Percentiles rank a stretch among this genome's conserved stretches.
phyloP scores from a whole-genome alignment of 2,329 filamentous ascomycete genomes.

The Microdochium bolleyi region DNA sequence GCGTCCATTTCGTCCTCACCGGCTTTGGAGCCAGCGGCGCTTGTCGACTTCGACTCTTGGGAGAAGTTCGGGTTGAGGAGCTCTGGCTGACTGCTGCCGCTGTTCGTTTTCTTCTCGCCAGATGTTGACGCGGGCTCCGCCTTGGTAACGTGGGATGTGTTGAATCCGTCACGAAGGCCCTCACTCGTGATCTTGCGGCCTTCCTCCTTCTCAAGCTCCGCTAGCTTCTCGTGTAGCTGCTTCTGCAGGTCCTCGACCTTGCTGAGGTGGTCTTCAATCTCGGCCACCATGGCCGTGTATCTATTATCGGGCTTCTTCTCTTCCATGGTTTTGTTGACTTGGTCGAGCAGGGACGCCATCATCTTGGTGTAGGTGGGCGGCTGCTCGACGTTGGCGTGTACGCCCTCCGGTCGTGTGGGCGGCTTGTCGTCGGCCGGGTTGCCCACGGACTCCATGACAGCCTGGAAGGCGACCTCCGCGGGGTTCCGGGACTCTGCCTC shows the following conservation, averaged over 20 bases:
- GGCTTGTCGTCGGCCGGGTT: slow-evolving; percentile 68
- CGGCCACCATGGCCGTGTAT: slow-evolving; percentile 69
- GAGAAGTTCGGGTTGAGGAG: slow-evolving; percentile 63
- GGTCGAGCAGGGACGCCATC: slow-evolving; percentile 93
- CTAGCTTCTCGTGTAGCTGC: slow-evolving; percentile 66
- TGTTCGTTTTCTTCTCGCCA: background rate
- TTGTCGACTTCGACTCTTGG: background rate
- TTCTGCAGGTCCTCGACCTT: slow-evolving; percentile 75
- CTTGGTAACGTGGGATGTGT: slow-evolving; percentile 66
- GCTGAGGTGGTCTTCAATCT: slow-evolving; percentile 65
- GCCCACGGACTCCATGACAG: slow-evolving; percentile 74
- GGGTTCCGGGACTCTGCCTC: slow-evolving; percentile 58
- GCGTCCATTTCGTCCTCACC: slow-evolving; percentile 71
- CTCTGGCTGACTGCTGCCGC: slow-evolving; percentile 45
- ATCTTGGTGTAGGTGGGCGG: slow-evolving; percentile 89
- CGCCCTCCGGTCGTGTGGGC: slow-evolving; percentile 66
- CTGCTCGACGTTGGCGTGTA: slow-evolving; percentile 65
- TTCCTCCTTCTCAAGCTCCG: slow-evolving; percentile 77
- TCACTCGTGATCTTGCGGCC: slow-evolving; percentile 90
- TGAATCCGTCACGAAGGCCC: slow-evolving; percentile 79
- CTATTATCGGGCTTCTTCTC: slow-evolving; percentile 63
- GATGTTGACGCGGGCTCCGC: slow-evolving; percentile 20
- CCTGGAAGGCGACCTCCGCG: slow-evolving; percentile 80
- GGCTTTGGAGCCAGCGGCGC: slow-evolving; percentile 34
- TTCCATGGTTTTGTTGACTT: slow-evolving; percentile 79